Base-by-base conservation (phyloP, 306 rosid species). In the Rubus parviflorus region DNA sequence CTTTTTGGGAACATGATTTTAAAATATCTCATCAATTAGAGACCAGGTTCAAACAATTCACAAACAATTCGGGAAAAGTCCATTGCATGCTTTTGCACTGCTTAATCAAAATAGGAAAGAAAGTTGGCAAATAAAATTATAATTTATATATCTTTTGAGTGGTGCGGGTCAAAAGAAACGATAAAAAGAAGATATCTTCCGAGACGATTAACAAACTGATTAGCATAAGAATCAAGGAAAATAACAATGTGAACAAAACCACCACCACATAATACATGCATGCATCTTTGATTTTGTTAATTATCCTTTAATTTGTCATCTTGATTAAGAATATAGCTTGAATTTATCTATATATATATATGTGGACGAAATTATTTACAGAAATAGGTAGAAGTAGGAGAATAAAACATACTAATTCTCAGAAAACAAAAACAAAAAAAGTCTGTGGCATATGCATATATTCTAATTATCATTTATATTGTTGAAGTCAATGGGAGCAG, bases 71-170 rank as follows among this genome's bases (percentile, higher is more conserved):
- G n/a, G 42, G 68, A 22, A 69, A 43, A 62, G 5, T 12, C 19
- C 47, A n/a, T 57, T 7, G 16, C 23, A 19, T 48, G 51, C 58
- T 77, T 77, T 77, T 73, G 51, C 41, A 2, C 3, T 73, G 58
- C 51, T 67, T 42, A 60, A 25, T 61, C 58, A 35, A 60, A 72
- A 19, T 15, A 42, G 57, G 79, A 15, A 73, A 42, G 10, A 65
- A 57, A 57, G 52, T 57, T 45, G 10, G 52, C 45, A 41, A 14
- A 56, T 9, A 9, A 46, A 15, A 20, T 52, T 41, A 17, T 9
- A 2, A 43, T 11, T 1, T 17, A 5, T 30, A 30, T 1, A 30
- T 74, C 30, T 7, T 9, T 64, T 6, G 42, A 65, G 43, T 54
- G 67, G 14, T 4, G 47, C 3, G 70, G 48, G 17, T 19, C 48